Base-by-base conservation (phyloP, 371 early-diverging fungal genomes). In the Blastocladiella emersonii region DNA sequence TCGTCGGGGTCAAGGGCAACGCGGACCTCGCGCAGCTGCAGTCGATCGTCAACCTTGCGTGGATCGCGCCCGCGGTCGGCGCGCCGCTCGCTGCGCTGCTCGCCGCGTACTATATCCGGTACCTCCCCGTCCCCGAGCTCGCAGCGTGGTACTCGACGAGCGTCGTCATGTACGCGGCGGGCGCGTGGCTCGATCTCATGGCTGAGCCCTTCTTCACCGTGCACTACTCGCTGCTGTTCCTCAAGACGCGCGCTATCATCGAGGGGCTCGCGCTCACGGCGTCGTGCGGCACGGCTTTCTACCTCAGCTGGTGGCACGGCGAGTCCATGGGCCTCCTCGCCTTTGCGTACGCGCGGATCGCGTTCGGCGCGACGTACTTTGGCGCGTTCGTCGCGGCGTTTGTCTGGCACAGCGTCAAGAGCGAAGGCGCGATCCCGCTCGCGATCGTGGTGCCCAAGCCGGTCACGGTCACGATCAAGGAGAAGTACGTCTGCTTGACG, bases 141-240 rank as follows among this genome's bases (percentile, higher is more conserved):
- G 56, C 77, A 76, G 32, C 74, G 69, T 41, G 82, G 75, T 67
- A 72, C 49, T 3, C 70, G 37, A 66, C 72, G 0, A 77, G 85
- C 35, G 74, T 83, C 19, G 55, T 71, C 1, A 39, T 90, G 34
- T 94, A 90, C 66, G 80, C 88, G 19, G 34, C 78, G 25, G 82
- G 88, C 0, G 86, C 92, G 1, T 72, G 86, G 63, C 63, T 87
- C 19, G 95, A 94, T 67, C 68, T 94, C 15, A 41, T 78, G 4
- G 78, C 84, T 8, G 95, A 95, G 68, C 97, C 97, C 1, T 66
- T 93, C 32, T 93, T 83, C 74, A 79, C 90, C 32, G 66, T 88
- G 25, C 80, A 85, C 0, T 79, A 87, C 63, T 81, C 82, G 63
- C 76, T 80, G 25, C 70, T 93, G 41, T 75, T 86, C 70, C 90